A percentile compares a stretch with the other conserved stretches of the same genome.
phyloP scores from a whole-genome alignment of 352 stramenopile genomes.

The Globisporangium sylvaticum region DNA sequence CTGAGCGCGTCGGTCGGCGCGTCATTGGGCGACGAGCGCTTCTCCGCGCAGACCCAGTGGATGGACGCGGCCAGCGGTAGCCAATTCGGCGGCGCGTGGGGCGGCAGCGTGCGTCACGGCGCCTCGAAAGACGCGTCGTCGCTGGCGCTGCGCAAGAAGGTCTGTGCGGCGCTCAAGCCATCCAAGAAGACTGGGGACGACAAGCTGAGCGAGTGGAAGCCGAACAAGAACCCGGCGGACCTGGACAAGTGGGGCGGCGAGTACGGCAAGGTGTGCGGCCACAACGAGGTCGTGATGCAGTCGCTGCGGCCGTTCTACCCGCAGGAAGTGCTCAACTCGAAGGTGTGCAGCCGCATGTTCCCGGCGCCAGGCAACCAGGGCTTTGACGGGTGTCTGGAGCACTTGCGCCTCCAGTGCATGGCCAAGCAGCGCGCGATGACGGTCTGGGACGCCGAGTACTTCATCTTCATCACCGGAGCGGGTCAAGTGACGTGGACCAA shows the following conservation, averaged over 20 bases:
- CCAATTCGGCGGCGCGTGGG: constrained; percentile 57
- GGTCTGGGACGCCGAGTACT: constrained; percentile 82
- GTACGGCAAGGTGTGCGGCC: constrained; percentile 83
- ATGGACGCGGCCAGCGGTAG: constrained; percentile 58
- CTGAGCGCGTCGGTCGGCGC: constrained; percentile 55
- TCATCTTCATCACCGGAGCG: constrained; percentile 51
- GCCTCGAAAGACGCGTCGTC: constrained; percentile 73
- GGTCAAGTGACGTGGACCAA: constrained; percentile 49
- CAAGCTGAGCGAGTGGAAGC: constrained; percentile 49
- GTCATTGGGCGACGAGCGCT: constrained; percentile 44
- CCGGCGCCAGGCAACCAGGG: constrained; percentile 85
- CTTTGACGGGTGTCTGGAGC: constrained; percentile 89
- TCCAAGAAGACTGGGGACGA: constrained; percentile 14
- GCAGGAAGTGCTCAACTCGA: constrained; percentile 87
- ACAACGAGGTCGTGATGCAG: constrained; percentile 91
- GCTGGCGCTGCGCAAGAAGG: constrained; percentile 40
- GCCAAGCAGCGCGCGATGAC: constrained; percentile 50
- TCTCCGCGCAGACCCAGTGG: constrained; percentile 80
- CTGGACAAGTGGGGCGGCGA: constrained; percentile 70
- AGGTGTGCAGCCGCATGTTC: constrained; percentile 71
- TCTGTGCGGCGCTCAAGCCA: constrained; percentile 23
- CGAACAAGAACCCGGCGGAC: constrained; percentile 73
- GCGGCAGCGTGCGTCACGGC: constrained; percentile 61
- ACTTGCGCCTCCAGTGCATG: constrained; percentile 63
- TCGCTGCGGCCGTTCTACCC: constrained; percentile 80